A percentile compares a stretch with the other conserved stretches of the same genome.
Conservation (phyloP, 192 early-diverging fungal genomes). For the Coemansia sp. region DNA sequence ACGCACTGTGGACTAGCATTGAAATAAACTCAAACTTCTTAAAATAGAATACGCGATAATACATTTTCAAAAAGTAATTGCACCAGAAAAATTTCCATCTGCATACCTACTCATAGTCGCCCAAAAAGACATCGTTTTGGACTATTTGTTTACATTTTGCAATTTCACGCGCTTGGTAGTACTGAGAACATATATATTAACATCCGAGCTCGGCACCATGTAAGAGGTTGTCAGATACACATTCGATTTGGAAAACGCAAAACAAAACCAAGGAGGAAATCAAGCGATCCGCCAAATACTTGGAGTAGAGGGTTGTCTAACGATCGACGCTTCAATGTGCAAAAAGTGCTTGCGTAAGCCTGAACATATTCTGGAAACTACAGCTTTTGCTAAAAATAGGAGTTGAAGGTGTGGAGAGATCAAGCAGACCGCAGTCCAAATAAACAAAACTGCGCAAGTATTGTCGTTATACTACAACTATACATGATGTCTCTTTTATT, state of each 20-base stretch:
- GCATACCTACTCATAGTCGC: neutral
- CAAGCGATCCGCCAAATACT: neutral
- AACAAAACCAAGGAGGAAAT: neutral
- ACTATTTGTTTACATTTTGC: neutral
- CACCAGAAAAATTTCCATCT: neutral
- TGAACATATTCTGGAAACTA: slow-evolving; percentile 3
- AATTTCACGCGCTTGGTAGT: neutral
- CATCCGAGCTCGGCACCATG: neutral
- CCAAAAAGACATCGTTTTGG: neutral
- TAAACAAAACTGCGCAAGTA: neutral
- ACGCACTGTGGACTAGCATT: neutral
- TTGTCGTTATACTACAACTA: neutral
- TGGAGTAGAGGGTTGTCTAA: neutral
- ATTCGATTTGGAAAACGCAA: neutral
- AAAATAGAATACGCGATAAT: neutral
- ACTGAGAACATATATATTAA: neutral
- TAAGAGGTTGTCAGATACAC: neutral
- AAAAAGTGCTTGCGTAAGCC: neutral
- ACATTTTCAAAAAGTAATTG: neutral
- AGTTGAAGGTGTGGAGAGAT: neutral
- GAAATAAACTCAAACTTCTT: neutral
- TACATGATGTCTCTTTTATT: neutral
- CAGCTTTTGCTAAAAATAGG: neutral
- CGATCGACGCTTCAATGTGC: neutral
- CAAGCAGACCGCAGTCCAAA: neutral